phyloP scores from a whole-genome alignment of 306 rosid genomes.

The Alnus rubra region DNA sequence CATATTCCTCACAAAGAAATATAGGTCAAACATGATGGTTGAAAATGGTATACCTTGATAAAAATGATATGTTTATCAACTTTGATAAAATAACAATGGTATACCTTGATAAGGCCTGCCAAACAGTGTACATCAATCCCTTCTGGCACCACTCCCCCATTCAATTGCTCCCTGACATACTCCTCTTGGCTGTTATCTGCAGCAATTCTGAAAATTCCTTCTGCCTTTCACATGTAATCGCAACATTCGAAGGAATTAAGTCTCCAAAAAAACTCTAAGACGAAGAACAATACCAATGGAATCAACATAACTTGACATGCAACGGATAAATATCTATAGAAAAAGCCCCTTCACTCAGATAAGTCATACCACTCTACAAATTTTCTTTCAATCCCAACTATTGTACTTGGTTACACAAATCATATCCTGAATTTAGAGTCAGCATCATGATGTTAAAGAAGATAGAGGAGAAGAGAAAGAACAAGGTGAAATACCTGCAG shows the following conservation, averaged over 20 bases:
- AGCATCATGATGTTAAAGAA: conserved; percentile 2
- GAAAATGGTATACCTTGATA: not conserved
- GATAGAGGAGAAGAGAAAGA: conserved; percentile 12
- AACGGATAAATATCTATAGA: not conserved
- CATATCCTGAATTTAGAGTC: conserved; percentile 2
- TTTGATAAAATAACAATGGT: not conserved
- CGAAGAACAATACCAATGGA: too few relatives aligned
- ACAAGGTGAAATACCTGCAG: conserved; percentile 54
- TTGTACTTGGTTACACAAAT: conserved; percentile 1
- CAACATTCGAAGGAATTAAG: conserved; percentile 18
- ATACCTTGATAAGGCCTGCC: conserved; percentile 92
- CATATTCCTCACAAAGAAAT: not conserved
- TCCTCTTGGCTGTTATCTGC: conserved; percentile 84
- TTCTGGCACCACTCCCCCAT: conserved; percentile 76
- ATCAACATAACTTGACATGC: not conserved
- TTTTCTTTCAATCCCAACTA: not conserved
- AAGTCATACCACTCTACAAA: not conserved
- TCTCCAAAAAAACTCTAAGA: not conserved
- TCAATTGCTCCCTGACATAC: conserved; percentile 73
- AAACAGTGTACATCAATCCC: conserved; percentile 80
- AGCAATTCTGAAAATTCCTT: conserved; percentile 89
- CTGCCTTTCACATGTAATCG: conserved; percentile 55
- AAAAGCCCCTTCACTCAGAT: not conserved
- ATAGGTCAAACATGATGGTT: not conserved
- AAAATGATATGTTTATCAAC: not conserved